Base-by-base conservation (phyloP, 768 basidiomycete species). In the Naganishia vishniacii region DNA sequence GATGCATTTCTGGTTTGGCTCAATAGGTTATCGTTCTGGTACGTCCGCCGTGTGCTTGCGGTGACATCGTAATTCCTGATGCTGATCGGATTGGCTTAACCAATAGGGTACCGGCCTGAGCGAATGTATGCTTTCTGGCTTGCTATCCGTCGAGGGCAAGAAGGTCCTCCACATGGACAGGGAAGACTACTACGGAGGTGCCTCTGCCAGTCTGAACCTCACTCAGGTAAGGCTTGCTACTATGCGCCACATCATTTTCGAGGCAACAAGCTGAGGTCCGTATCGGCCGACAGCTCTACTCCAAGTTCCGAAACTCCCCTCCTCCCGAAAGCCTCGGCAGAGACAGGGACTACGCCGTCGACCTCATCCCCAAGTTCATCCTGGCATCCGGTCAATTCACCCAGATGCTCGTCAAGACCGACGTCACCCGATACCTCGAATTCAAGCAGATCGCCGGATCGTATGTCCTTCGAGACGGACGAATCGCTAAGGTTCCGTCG, bases 381-480 rank as follows among this genome's bases (percentile, higher is more conserved):
- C 92, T 98, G 72, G 88, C 95, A 29, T 91, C 90, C 12, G 95
- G 95, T 61, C 93, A 97, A 78, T 86, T 99, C 74, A 95, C 93
- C 59, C 88, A 87, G 79, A 98, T 99, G 79, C 87, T 99, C 68
- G 92, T 99, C 44, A 93, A 98, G 81, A 98, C 95, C 68, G 92
- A 99, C 75, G 95, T 99, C 67, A 93, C 89, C 44, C 87, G 92
- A 66, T 99, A 99, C 80, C 87, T 99, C 73, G 95, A 98, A 77
- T 99, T 99, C 83, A 99, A 98, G 82, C 94, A 97, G 81, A 97
- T 99, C 79, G 91, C 95, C 0, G 95, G 94, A 60, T 92, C 89
- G 75, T 99, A 88, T 79, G 95, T 99, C 65, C 97, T 92, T 78
- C 87, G 94, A 60, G 94, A 98, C 78, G 91, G 92, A 56, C 88